Base-by-base conservation (phyloP, 257 asterid species). In the Solanum ahanhuiri region DNA sequence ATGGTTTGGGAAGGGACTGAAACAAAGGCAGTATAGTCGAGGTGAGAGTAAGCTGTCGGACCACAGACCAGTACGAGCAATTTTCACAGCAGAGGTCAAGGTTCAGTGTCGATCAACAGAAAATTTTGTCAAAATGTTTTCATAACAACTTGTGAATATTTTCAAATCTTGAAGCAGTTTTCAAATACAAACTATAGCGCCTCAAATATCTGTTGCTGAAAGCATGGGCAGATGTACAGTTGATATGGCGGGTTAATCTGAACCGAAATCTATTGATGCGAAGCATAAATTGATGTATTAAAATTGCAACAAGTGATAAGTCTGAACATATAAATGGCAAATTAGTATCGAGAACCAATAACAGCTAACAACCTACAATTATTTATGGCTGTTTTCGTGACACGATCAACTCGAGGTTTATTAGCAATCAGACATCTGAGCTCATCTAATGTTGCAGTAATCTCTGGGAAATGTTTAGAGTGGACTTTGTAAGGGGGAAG, bases 21-120 rank as follows among this genome's bases (percentile, higher is more conserved):
- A 90, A 88, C 95, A 92, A 87, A 91, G 87, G 2, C 86, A 85
- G 87, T 93, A 93, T 87, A 84, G 72, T 81, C 91, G 96, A 90
- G 90, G 90, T 57, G 96, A 91, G 86, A 89, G 91, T 1, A 91
- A 90, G 87, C 81, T 92, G 69, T 93, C 95, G 17, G 96, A 93
- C 86, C 96, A 93, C 87, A 91, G 96, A 91, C 94, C 95, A 15
- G 93, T 93, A 85, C 89, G 89, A 69, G 94, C 93, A 86, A 82
- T 86, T 81, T 93, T 93, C 85, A 86, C 82, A 73, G 93, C 92
- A 88, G 45, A 87, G 88, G 89, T 88, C 5, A 87, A 91, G 83
- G 88, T 63, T 67, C 84, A 81, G 34, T 9, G 30, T 81, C 67
- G 28, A 81, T 79, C 66, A 5, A 77, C 64, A 28, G 84, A 79